Base-by-base conservation (phyloP, 2,329 filamentous ascomycete species). In the Sporothrix luriei region DNA sequence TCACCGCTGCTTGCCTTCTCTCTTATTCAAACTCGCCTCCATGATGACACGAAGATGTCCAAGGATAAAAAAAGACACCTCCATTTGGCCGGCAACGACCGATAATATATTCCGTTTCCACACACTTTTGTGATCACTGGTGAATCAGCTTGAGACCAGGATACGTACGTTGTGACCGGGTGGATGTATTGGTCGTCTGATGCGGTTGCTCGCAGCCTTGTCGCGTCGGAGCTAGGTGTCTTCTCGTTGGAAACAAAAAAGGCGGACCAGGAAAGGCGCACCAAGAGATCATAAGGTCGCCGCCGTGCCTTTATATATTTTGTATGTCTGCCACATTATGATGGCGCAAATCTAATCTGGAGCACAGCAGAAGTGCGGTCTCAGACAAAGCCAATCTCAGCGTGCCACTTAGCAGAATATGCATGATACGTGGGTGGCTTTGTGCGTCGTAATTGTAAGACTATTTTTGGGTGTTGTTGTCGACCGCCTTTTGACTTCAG, bases 61-160 rank as follows among this genome's bases (percentile, higher is more conserved):
- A 59, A 67, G 70, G 51, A 71, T 59, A 65, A 48, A 72, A 71
- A 71, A 73, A 74, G 71, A 72, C 69, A 43, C 68, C 68, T 69
- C 65, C 66, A 70, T 68, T 68, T 70, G 74, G 73, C 72, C 73
- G 73, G 73, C 73, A 68, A 74, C 73, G 73, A 74, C 73, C 74
- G 66, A 73, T 71, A 72, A 71, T 72, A 72, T 65, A 73, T 46
- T 67, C 13, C 48, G 46, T 61, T 71, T 46, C 21, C 6, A 11
- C 38, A 62, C 24, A 2, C 38, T 26, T 46, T 46, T 19, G 4
- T 26, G n/a, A 33, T 43, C 10, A 40, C 13, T 21, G 21, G 4
- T n/a, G n/a, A 24, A 40, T n/a, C n/a, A 43, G n/a, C n/a, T 43
- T n/a, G 10, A 38, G n/a, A 13, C 24, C 11, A 11, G 21, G 33